These are phyloP conservation scores for Mortierella sp. DNA, from an alignment of 371 early-diverging fungal species.

Conservation along the genomic window DNA sequence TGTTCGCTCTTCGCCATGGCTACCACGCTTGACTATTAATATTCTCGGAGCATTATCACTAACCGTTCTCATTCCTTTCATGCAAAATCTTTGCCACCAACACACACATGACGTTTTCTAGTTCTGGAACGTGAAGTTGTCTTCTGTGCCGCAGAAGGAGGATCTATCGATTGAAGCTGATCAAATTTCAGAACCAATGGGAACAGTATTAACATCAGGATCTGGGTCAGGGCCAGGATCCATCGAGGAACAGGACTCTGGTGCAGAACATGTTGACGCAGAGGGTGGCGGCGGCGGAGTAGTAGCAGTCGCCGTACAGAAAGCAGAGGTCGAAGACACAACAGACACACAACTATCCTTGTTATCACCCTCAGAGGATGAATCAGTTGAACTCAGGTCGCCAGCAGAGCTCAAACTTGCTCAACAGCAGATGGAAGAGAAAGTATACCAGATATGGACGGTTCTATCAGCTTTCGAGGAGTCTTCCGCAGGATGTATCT, in stretches of 20 bases:
- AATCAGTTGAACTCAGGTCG: conserved; percentile 30
- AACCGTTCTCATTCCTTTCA: no score
- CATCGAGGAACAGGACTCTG: no score
- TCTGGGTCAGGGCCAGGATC: no score
- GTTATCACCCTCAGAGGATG: neutral
- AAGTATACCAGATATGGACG: conserved; percentile 91
- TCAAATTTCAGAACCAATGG: neutral
- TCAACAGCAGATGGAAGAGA: conserved; percentile 82
- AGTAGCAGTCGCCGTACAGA: no score
- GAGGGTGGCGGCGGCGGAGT: no score
- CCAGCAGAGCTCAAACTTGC: conserved; percentile 63
- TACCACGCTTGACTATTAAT: no score
- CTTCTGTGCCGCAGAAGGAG: conserved; percentile 30
- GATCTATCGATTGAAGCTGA: conserved; percentile 18
- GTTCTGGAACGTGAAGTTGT: conserved; percentile 84
- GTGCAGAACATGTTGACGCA: no score
- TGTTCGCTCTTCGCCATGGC: no score
- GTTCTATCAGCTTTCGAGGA: conserved; percentile 96
- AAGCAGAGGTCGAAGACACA: no score
- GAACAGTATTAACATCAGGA: conserved; percentile 1
- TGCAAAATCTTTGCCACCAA: no score
- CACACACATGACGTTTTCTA: conserved; percentile 43
- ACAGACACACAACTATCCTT: conserved; percentile 1
- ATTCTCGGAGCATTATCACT: no score
- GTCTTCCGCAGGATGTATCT: conserved; percentile 96